Conservation (phyloP, 257 asterid genomes). For the Solanum etuberosum region DNA sequence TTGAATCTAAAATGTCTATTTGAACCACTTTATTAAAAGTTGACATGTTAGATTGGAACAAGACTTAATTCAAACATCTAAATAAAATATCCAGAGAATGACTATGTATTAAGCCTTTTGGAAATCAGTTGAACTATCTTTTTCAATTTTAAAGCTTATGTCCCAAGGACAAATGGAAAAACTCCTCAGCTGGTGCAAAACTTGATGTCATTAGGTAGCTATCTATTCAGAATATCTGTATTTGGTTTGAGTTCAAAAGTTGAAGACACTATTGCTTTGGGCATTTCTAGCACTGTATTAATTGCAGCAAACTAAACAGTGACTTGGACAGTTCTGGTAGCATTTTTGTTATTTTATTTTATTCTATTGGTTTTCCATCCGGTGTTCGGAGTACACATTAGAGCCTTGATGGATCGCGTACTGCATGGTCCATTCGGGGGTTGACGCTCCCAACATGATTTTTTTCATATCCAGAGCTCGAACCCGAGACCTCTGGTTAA, state of each 20-base stretch:
- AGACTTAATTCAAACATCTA: background rate
- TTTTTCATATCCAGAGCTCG: too few species aligned
- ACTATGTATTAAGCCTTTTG: background rate
- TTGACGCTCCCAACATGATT: too few species aligned
- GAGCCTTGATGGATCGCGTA: too few species aligned
- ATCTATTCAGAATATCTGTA: background rate
- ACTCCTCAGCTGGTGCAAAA: background rate
- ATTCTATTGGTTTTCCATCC: too few species aligned
- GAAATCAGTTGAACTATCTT: background rate
- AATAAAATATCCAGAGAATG: background rate
- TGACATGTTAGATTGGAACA: background rate
- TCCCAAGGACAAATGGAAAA: too few species aligned
- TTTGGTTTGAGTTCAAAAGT: background rate
- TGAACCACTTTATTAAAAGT: background rate
- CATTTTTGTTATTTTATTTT: background rate
- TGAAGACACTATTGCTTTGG: background rate
- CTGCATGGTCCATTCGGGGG: too few species aligned
- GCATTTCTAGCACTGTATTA: background rate
- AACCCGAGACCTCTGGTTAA: too few species aligned
- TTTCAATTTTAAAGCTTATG: too few species aligned
- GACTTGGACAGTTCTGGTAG: background rate
- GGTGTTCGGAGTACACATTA: too few species aligned
- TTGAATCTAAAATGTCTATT: background rate
- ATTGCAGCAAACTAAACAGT: background rate
- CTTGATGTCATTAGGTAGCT: background rate